A percentile compares a stretch with the other conserved stretches of the same genome.
phyloP scores from a whole-genome alignment of 129 eudicot genomes.

The Sambucus nigra region DNA sequence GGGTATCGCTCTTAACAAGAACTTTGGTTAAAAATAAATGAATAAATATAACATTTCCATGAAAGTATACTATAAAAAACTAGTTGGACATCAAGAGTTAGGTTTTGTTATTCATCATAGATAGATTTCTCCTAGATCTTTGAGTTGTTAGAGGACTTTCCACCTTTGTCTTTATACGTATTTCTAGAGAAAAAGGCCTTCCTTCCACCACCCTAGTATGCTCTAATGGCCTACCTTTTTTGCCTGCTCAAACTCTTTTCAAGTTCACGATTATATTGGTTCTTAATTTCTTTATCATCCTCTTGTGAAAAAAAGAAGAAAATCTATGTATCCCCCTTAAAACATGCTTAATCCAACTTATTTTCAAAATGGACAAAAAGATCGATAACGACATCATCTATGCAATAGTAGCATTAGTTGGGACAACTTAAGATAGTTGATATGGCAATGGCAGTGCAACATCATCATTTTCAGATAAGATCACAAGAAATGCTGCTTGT shows the following conservation, averaged over 20 bases:
- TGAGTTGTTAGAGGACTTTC: slow-evolving; percentile 54
- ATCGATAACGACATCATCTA: too few relatives aligned
- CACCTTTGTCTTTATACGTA: slow-evolving; percentile 90
- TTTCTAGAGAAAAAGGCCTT: slow-evolving; percentile 52
- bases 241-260: slow-evolving; percentile 62
- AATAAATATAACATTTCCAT: too few relatives aligned
- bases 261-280: slow-evolving; percentile 53
- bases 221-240: slow-evolving; percentile 63
- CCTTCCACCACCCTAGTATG: slow-evolving; percentile 58
- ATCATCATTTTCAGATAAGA: too few relatives aligned
- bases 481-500: too few relatives aligned
- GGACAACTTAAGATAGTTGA: too few relatives aligned
- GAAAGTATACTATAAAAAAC: too few relatives aligned
- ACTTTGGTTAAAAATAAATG: too few relatives aligned
- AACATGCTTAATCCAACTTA: neutral
- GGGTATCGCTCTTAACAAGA: too few relatives aligned
- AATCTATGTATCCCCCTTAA: neutral
- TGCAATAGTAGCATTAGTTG: neutral
- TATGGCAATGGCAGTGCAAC: too few relatives aligned
- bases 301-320: slow-evolving; percentile 6
- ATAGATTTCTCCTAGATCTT: slow-evolving; percentile 60
- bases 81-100: too few relatives aligned
- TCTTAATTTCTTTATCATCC: slow-evolving; percentile 39
- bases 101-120: too few relatives aligned
- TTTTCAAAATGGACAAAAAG: neutral